A percentile compares a stretch with the other conserved stretches of the same genome.
Conservation (phyloP, 352 stramenopile species). For the Thalassiosira ordinaria region DNA sequence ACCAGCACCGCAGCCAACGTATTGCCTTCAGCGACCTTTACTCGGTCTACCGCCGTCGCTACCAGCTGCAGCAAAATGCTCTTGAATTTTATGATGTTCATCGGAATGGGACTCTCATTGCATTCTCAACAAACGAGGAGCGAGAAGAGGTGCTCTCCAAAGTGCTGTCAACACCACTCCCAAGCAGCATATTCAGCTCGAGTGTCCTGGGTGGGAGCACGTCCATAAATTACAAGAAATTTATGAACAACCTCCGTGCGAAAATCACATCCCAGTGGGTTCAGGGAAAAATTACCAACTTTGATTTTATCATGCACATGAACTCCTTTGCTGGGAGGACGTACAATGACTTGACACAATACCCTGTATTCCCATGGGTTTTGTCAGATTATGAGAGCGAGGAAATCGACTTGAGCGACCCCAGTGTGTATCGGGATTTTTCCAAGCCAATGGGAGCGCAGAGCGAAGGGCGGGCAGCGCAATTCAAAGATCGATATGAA, state of each 20-base stretch:
- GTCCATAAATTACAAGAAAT: slow-evolving; percentile 87
- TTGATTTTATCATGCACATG: slow-evolving; percentile 97
- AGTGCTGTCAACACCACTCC: slow-evolving; percentile 75
- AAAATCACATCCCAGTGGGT: slow-evolving; percentile 90
- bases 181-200: slow-evolving; percentile 85
- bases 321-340: slow-evolving; percentile 94
- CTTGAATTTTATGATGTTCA: slow-evolving; percentile 88
- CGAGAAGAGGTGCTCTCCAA: slow-evolving; percentile 83
- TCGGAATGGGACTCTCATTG: slow-evolving; percentile 84
- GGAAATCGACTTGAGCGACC: slow-evolving; percentile 94
- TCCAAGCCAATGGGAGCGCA: slow-evolving; percentile 98
- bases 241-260: slow-evolving; percentile 86
- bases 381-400: slow-evolving; percentile 95
- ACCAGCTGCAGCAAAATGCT: slow-evolving; percentile 86
- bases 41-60: slow-evolving; percentile 84
- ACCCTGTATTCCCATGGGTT: slow-evolving; percentile 99
- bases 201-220: slow-evolving; percentile 55
- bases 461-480: slow-evolving; percentile 88
- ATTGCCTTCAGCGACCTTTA: slow-evolving; percentile 85
- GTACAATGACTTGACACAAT: slow-evolving; percentile 93
- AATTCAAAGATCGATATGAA: slow-evolving; percentile 94
- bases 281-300: slow-evolving; percentile 90
- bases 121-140: slow-evolving; percentile 81
- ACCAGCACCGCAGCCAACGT: slow-evolving; percentile 84
- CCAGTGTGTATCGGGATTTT: slow-evolving; percentile 93